phyloP scores from a whole-genome alignment of 164 flowering plant genomes.

The Nelumbo lutea region DNA sequence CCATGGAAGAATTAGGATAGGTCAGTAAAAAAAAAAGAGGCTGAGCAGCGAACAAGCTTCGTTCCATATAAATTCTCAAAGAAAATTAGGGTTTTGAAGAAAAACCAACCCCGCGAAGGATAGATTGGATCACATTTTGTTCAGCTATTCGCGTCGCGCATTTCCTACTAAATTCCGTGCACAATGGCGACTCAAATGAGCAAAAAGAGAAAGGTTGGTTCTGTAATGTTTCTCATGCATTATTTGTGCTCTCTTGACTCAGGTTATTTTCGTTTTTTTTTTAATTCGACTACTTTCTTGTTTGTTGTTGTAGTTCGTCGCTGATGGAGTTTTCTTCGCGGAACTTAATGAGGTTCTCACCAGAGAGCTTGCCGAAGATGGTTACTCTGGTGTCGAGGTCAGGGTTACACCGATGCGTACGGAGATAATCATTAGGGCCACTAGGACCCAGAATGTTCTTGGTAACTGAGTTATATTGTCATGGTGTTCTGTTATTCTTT shows the following conservation, averaged over 20 bases:
- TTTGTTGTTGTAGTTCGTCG: conserved; percentile 39
- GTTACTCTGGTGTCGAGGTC: conserved; percentile 71
- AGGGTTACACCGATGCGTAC: conserved; percentile 73
- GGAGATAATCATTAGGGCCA: conserved; percentile 71
- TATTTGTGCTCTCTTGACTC: not conserved
- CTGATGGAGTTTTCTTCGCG: conserved; percentile 64
- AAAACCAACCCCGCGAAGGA: not conserved
- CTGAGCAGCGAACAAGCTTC: too few species aligned
- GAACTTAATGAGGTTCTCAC: conserved; percentile 59
- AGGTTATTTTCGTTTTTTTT: not conserved
- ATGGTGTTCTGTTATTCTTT: not conserved
- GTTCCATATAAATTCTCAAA: too few species aligned
- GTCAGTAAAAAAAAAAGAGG: too few species aligned
- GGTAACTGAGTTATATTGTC: conserved; percentile 27
- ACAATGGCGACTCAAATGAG: conserved; percentile 60
- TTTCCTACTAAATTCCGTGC: conserved; percentile 1
- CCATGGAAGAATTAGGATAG: too few species aligned
- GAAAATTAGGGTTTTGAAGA: conserved; percentile 16
- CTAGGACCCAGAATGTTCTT: conserved; percentile 60
- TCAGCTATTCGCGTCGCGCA: not conserved
- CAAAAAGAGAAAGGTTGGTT: conserved; percentile 57
- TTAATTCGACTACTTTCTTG: not conserved
- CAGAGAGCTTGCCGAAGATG: conserved; percentile 70
- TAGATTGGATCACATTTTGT: not conserved
- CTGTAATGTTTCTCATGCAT: not conserved